phyloP scores from a whole-genome alignment of 1,284 basidiomycete genomes.

The Stygiomarasmius scandens region DNA sequence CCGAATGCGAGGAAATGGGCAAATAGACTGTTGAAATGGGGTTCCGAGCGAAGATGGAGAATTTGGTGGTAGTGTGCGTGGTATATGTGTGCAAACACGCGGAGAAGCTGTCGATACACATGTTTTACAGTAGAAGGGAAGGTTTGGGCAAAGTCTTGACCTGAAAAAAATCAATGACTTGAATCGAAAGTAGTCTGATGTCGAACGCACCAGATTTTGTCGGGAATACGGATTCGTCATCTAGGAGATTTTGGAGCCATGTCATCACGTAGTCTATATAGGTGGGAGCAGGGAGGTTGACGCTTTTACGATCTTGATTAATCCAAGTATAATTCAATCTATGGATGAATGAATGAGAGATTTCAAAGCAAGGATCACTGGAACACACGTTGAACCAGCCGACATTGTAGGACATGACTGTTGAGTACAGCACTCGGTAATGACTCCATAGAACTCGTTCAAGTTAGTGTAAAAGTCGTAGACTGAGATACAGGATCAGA shows the following conservation, averaged over 20 bases:
- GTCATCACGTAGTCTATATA: slow-evolving; percentile 99
- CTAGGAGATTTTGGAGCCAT: slow-evolving; percentile 93
- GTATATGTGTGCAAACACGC: slow-evolving; percentile 98
- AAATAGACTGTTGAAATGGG: slow-evolving; percentile 98
- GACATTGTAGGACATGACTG: slow-evolving; percentile 93
- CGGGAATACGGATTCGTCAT: slow-evolving; percentile 93
- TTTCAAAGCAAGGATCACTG: background rate
- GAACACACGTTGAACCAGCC: slow-evolving; percentile 81
- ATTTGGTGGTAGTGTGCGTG: slow-evolving; percentile 93
- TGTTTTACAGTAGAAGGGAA: slow-evolving; percentile 96
- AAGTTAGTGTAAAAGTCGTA: slow-evolving; percentile 97
- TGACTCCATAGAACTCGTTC: slow-evolving; percentile 96
- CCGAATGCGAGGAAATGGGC: slow-evolving; percentile 96
- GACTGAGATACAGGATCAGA: slow-evolving; percentile 47
- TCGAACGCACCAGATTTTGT: slow-evolving; percentile 83
- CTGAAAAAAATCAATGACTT: slow-evolving; percentile 37
- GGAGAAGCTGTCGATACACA: slow-evolving; percentile 94
- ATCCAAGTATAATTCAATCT: slow-evolving; percentile 99
- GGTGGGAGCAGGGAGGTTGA: slow-evolving; percentile 92
- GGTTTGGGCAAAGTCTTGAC: slow-evolving; percentile 87
- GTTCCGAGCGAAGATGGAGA: slow-evolving; percentile 92
- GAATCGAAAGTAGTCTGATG: slow-evolving; percentile 9
- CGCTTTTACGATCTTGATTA: slow-evolving; percentile 91
- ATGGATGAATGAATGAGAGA: slow-evolving; percentile 12
- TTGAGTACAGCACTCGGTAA: slow-evolving; percentile 93